phyloP scores from a whole-genome alignment of 495 filamentous ascomycete species.

The Jackrogersella multiformis region DNA sequence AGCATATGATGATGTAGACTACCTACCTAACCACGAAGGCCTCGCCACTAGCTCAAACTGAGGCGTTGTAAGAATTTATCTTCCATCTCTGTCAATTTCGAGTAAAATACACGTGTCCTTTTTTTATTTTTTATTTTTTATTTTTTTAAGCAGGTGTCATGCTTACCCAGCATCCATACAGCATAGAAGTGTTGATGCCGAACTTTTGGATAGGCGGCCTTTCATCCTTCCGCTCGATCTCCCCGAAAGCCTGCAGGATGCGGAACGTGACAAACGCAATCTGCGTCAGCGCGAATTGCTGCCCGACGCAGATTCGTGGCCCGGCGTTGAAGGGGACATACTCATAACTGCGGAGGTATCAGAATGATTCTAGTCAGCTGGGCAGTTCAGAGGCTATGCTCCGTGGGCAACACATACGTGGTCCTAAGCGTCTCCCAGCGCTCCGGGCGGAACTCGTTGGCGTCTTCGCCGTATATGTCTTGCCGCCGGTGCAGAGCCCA shows the following conservation, averaged over 20 bases:
- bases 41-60: neutral
- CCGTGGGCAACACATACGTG: conserved; percentile 15
- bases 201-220: conserved; percentile 48
- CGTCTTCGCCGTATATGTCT: conserved; percentile 56
- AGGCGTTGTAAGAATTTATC: too few relatives aligned
- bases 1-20: too few relatives aligned
- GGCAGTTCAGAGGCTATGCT: neutral
- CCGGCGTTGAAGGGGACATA: conserved; percentile 73
- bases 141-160: conserved; percentile 35
- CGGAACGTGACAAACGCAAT: conserved; percentile 65
- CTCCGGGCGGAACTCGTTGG: conserved; percentile 56
- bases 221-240: conserved; percentile 59
- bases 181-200: conserved; percentile 49
- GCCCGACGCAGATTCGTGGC: conserved; percentile 68
- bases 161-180: conserved; percentile 51
- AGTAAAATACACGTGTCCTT: too few relatives aligned
- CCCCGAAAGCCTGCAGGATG: conserved; percentile 67
- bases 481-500: conserved; percentile 57
- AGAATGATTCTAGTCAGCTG: conserved; percentile 5
- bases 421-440: conserved; percentile 53
- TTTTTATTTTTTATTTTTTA: too few relatives aligned
- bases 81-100: too few relatives aligned
- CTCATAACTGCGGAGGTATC: conserved; percentile 57
- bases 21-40: neutral
- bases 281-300: conserved; percentile 69